These are phyloP conservation scores for Apiotrichum siamense DNA, from an alignment of 1,284 basidiomycete species.

Conservation along the genomic window DNA sequence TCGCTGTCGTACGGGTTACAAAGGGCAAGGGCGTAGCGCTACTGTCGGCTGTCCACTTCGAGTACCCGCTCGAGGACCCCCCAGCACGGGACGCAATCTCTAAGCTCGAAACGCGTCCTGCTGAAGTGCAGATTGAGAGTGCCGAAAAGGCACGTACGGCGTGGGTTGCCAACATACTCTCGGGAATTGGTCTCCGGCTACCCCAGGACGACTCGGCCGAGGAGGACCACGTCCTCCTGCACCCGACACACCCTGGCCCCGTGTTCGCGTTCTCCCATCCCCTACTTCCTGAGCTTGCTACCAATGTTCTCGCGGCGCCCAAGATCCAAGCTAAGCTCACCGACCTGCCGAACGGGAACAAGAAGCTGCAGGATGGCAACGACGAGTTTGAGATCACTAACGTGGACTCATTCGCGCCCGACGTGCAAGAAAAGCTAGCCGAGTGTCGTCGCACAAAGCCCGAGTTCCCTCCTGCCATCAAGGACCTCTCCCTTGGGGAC, in stretches of 20 bases:
- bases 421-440: slow-evolving; percentile 46
- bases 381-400: slow-evolving; percentile 64
- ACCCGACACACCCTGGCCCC: slow-evolving; percentile 46
- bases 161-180: slow-evolving; percentile 37
- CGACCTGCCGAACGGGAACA: slow-evolving; percentile 30
- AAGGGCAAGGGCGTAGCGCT: slow-evolving; percentile 58
- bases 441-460: slow-evolving; percentile 30
- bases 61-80: slow-evolving; percentile 55
- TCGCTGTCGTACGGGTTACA: slow-evolving; percentile 54
- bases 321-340: slow-evolving; percentile 24
- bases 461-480: slow-evolving; percentile 27
- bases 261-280: slow-evolving; percentile 44
- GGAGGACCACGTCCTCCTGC: slow-evolving; percentile 36
- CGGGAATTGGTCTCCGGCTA: slow-evolving; percentile 34
- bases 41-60: slow-evolving; percentile 61
- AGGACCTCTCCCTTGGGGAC: slow-evolving; percentile 20
- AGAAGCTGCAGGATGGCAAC: slow-evolving; percentile 54
- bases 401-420: slow-evolving; percentile 25
- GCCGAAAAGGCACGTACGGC: slow-evolving; percentile 41
- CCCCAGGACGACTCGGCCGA: slow-evolving; percentile 18
- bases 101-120: slow-evolving; percentile 26
- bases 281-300: slow-evolving; percentile 23
- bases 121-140: slow-evolving; percentile 26
- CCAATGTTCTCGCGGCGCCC: slow-evolving; percentile 11
- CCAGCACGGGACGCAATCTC: slow-evolving; percentile 47